These are phyloP conservation scores for Epichloe brachyelytri DNA, from an alignment of 2,329 filamentous ascomycete species.

Conservation along the genomic window DNA sequence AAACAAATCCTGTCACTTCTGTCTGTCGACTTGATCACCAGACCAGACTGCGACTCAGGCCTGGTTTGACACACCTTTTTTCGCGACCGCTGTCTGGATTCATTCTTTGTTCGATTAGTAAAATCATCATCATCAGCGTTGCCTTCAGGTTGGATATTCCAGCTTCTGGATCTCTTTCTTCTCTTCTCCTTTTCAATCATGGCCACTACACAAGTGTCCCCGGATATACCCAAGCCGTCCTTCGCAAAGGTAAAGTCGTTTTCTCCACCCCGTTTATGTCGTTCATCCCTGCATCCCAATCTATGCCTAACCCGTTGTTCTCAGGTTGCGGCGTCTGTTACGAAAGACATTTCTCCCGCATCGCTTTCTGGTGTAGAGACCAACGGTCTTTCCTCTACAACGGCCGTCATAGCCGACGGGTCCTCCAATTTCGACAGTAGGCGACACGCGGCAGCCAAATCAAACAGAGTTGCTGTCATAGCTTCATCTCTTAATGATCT, in stretches of 20 bases:
- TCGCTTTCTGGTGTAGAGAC: constrained; percentile 2
- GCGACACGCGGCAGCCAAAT: constrained; percentile 7
- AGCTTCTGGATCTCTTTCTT: constrained; percentile 7
- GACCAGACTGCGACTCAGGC: constrained; percentile 1
- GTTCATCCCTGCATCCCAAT: background rate
- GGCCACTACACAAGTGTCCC: constrained; percentile 33
- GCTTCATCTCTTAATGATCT: constrained; percentile 18
- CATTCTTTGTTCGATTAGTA: constrained; percentile 2
- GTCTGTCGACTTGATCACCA: constrained; percentile 11
- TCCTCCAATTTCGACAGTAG: constrained; percentile 10
- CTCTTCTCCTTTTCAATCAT: constrained; percentile 20
- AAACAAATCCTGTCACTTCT: constrained; percentile 17
- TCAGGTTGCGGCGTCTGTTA: constrained; percentile 36
- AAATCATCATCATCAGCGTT: constrained; percentile 6
- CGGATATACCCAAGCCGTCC: constrained; percentile 45
- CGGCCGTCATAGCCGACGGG: constrained; percentile 6
- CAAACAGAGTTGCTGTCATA: constrained; percentile 14
- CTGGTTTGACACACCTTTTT: constrained; percentile 1
- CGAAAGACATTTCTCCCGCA: constrained; percentile 12
- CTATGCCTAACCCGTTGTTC: constrained; percentile 1
- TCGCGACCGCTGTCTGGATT: constrained; percentile 5
- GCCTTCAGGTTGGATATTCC: constrained; percentile 11
- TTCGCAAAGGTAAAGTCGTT: constrained; percentile 56
- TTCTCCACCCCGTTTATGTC: background rate
- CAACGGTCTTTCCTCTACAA: constrained; percentile 8